Percentiles rank a stretch among this genome's conserved stretches.
Evolutionary conservation across 345 rosid species (phyloP).

Genomic region (Lenwebbia sp.): DNA sequence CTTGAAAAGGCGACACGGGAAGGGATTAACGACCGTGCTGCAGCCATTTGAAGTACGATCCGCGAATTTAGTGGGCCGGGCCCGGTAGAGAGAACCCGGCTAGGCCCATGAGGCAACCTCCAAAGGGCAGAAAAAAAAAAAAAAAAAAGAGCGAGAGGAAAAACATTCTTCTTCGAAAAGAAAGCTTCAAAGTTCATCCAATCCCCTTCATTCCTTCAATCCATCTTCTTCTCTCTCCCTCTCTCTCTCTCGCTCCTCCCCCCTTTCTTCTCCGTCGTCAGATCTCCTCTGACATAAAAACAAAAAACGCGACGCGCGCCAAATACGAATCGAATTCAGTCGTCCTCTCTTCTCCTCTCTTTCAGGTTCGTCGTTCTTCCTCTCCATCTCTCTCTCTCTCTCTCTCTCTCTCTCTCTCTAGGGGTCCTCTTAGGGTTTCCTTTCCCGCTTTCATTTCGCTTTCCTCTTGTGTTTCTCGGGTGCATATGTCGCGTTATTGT

Average conservation of each 20-base stretch:
- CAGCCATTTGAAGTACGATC: neutral
- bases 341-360: neutral
- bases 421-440: neutral
- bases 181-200: neutral
- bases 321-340: neutral
- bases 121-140: neutral
- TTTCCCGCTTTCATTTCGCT: neutral
- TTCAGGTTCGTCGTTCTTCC: neutral
- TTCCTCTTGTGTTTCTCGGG: too few species aligned
- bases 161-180: neutral
- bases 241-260: neutral
- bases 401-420: neutral
- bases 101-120: too few species aligned
- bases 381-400: neutral
- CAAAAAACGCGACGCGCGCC: neutral
- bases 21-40: too few species aligned
- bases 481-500: too few species aligned
- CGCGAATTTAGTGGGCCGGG: neutral
- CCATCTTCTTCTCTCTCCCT: neutral
- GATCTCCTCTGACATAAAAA: slow-evolving; percentile 8
- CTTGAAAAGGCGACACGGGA: neutral
- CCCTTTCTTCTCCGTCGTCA: slow-evolving; percentile 35
- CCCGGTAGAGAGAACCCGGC: too few species aligned
- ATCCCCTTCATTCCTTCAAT: neutral
- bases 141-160: neutral